A percentile compares a stretch with the other conserved stretches of the same genome.
Evolutionary conservation across 2,329 filamentous ascomycete genomes (phyloP).

Genomic region (Trichophyton verrucosum): DNA sequence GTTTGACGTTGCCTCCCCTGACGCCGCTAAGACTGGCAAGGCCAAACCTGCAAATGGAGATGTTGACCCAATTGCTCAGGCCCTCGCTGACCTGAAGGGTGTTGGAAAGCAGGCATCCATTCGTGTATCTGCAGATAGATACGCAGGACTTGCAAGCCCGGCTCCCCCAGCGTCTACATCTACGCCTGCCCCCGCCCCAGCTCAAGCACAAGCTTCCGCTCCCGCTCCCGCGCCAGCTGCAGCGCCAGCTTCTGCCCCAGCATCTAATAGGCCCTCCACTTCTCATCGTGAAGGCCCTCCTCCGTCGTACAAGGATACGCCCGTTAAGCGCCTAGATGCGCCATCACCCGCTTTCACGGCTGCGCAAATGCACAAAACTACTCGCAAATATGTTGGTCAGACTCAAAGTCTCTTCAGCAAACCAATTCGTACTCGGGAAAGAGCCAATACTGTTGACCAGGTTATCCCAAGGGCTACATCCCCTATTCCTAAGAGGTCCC

Average conservation of each 20-base stretch:
- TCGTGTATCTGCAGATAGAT: constrained; percentile 89
- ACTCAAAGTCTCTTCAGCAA: constrained; percentile 61
- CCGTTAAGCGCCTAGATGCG: constrained; percentile 67
- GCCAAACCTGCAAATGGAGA: constrained; percentile 44
- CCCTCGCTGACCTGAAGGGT: constrained; percentile 82
- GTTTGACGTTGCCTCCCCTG: constrained; percentile 76
- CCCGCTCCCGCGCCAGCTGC: background rate
- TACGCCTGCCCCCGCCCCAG: background rate
- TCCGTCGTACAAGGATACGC: constrained; percentile 66
- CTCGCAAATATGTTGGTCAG: constrained; percentile 74
- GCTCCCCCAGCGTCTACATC: constrained; percentile 35
- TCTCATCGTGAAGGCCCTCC: constrained; percentile 65
- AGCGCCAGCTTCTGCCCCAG: constrained; percentile 5
- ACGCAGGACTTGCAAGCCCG: constrained; percentile 84
- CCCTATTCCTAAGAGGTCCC: constrained; percentile 26
- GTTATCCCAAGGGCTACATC: constrained; percentile 26
- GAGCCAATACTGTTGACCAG: constrained; percentile 24
- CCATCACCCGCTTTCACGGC: constrained; percentile 87
- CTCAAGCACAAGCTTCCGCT: background rate
- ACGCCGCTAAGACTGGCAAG: constrained; percentile 36
- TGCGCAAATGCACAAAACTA: constrained; percentile 89
- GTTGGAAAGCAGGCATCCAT: constrained; percentile 67
- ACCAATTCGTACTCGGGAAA: constrained; percentile 22
- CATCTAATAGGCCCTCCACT: constrained; percentile 7
- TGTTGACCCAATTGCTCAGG: constrained; percentile 77